These are phyloP conservation scores for Typha latifolia DNA, from an alignment of 176 grass and related monocot species.

Conservation along the genomic window DNA sequence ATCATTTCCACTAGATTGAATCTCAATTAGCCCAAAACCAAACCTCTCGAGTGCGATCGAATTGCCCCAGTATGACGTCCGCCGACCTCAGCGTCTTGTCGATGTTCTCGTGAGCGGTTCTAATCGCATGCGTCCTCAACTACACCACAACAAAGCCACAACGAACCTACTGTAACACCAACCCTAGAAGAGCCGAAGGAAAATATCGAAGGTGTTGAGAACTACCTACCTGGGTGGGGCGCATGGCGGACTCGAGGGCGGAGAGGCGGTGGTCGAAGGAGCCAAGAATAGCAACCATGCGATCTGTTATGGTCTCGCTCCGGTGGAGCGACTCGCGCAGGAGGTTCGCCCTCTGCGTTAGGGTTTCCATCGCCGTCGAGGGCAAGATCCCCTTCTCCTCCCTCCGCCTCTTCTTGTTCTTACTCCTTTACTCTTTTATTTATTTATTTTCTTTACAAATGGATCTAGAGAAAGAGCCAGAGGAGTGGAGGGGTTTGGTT, in stretches of 20 bases:
- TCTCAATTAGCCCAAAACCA: background rate
- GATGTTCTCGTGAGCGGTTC: constrained; percentile 95
- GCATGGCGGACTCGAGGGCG: constrained; percentile 86
- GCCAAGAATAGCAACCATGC: constrained; percentile 75
- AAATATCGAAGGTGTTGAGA: background rate
- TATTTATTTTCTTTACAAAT: too few species aligned
- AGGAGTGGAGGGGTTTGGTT: too few species aligned
- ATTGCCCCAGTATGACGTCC: constrained; percentile 77
- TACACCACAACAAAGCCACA: constrained; percentile 1
- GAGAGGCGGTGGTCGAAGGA: constrained; percentile 95
- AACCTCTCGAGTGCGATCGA: constrained; percentile 80
- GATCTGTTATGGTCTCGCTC: constrained; percentile 55
- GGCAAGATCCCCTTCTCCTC: background rate
- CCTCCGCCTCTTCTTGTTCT: background rate
- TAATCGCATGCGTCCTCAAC: constrained; percentile 64
- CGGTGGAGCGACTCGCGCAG: constrained; percentile 67
- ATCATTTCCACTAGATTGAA: too few species aligned
- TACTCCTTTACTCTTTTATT: background rate
- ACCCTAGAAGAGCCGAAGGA: constrained; percentile 1
- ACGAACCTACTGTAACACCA: background rate
- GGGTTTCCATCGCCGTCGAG: constrained; percentile 41
- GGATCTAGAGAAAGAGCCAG: too few species aligned
- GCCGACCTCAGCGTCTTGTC: constrained; percentile 90
- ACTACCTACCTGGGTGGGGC: constrained; percentile 57
- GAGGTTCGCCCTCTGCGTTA: constrained; percentile 53